Percentiles rank a stretch among this genome's conserved stretches.
Conservation (phyloP, 2,329 filamentous ascomycete species). For the Rhynchosporium secalis region DNA sequence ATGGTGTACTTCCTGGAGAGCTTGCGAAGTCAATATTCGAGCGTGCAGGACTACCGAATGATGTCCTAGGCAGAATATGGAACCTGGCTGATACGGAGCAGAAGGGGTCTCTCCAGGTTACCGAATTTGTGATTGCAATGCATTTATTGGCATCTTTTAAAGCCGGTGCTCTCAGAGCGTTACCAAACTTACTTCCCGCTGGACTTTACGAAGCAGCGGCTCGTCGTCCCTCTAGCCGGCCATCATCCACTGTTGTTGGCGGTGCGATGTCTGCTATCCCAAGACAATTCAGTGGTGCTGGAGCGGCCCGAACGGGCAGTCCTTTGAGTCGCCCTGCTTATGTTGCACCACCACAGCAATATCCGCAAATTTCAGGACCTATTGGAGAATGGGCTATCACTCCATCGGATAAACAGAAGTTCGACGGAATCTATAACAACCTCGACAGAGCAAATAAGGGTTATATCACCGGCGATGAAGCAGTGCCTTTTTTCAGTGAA, state of each 20-base stretch:
- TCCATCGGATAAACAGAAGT: slow-evolving; percentile 80
- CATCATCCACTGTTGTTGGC: slow-evolving; percentile 42
- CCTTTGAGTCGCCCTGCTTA: slow-evolving; percentile 53
- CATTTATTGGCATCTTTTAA: slow-evolving; percentile 92
- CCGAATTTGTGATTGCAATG: slow-evolving; percentile 98
- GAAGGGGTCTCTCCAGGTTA: slow-evolving; percentile 78
- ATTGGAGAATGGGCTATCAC: slow-evolving; percentile 79
- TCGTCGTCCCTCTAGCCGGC: slow-evolving; percentile 55
- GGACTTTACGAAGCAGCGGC: slow-evolving; percentile 89
- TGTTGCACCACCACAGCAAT: slow-evolving; percentile 44
- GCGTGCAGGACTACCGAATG: slow-evolving; percentile 84
- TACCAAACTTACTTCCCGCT: slow-evolving; percentile 79
- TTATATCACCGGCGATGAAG: slow-evolving; percentile 89
- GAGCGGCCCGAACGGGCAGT: slow-evolving; percentile 58
- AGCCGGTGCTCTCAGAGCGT: slow-evolving; percentile 72
- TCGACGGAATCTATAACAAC: slow-evolving; percentile 81
- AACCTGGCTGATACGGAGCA: slow-evolving; percentile 92
- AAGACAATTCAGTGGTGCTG: slow-evolving; percentile 73
- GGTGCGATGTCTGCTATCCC: slow-evolving; percentile 66
- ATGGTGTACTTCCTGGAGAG: slow-evolving; percentile 78
- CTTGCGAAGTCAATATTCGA: slow-evolving; percentile 94
- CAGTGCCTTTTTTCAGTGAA: slow-evolving; percentile 90
- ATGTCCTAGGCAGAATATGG: slow-evolving; percentile 93
- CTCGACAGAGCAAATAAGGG: slow-evolving; percentile 81
- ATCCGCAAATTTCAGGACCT: slow-evolving; percentile 38